Conservation (phyloP, 257 asterid genomes). For the Cynanchum wilfordii region DNA sequence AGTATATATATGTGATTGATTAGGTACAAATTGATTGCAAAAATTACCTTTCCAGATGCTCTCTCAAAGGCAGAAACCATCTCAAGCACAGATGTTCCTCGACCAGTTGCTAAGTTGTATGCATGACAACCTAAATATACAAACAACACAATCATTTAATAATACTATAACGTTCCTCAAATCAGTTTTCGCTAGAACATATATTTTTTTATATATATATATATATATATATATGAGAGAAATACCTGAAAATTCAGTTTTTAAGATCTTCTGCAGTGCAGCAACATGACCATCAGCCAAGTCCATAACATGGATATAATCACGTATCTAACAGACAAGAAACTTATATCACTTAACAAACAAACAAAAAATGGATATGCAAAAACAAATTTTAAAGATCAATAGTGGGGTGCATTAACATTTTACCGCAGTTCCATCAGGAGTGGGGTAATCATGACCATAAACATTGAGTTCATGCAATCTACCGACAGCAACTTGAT, state of each 20-base stretch:
- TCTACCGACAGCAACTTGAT: conserved; percentile 94
- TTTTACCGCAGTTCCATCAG: conserved; percentile 86
- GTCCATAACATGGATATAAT: conserved; percentile 97
- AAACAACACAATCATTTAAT: not conserved
- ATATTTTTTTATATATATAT: not conserved
- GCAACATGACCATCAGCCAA: conserved; percentile 95
- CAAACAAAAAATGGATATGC: no score
- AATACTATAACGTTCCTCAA: not conserved
- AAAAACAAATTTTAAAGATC: not conserved
- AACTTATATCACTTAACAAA: not conserved
- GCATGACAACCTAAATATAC: conserved; percentile 65
- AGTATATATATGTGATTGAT: no score
- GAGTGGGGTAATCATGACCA: conserved; percentile 92
- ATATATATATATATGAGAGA: not conserved
- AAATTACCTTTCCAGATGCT: conserved; percentile 73
- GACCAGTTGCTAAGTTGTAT: conserved; percentile 89
- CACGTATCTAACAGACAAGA: conserved; percentile 58
- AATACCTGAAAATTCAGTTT: conserved; percentile 50
- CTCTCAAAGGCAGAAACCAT: conserved; percentile 83
- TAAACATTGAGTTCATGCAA: conserved; percentile 76
- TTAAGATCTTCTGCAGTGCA: conserved; percentile 72
- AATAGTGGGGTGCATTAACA: conserved; percentile 1
- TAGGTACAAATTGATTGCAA: not conserved
- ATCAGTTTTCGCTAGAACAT: not conserved
- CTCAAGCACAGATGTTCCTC: conserved; percentile 88